Evolutionary conservation across 306 rosid genomes (phyloP), one percentile per base, ranked within the genome.

Genomic region (Rosa chinensis): DNA sequence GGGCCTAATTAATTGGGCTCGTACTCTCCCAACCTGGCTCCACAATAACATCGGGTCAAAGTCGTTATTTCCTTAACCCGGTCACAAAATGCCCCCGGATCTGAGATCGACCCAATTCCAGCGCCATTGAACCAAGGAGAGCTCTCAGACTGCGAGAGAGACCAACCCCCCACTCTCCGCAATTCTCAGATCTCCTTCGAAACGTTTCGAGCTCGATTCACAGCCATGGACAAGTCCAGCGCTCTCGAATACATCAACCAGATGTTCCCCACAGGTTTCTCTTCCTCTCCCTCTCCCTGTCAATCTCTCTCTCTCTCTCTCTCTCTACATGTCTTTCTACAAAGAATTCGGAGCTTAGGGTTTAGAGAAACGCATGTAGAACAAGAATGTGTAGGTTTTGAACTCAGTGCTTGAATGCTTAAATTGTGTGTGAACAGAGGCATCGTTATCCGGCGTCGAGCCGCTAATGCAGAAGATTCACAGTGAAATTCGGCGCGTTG

Each of bases 381-480:
- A 55, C 9, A 35, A 13, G 70, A 25, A 59, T 42, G 43, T 59
- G 25, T 59, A 58, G 70, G 8, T 44, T 47, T 28, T 75, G 47
- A 12, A 16, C 43, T 25, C 4, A 42, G 3, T 44, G 11, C 47
- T 8, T 44, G 8, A 23, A 8, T 47, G 45, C 8, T 47, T 45
- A 13, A 17, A 75, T 45, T 23, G 20, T 23, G 35, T 45, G 16
- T 64, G 12, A 76, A 18, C 89, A 93, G 99, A 95, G 91, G 93
- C 87, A 42, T 95, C 99, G 63, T 73, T 95, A 5, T 86, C 97
- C 21, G 99, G 98, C 35, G 99, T 95, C 8, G 99, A 95, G 78
- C 99, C 97, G 48, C 92, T 95, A 13, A 95, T 95, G 99, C 99
- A 95, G 77, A 93, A 95, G 87, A 93, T 95, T 61, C 98, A 95